phyloP scores from a whole-genome alignment of 495 filamentous ascomycete genomes.

The Aspergillus cavernicola region DNA sequence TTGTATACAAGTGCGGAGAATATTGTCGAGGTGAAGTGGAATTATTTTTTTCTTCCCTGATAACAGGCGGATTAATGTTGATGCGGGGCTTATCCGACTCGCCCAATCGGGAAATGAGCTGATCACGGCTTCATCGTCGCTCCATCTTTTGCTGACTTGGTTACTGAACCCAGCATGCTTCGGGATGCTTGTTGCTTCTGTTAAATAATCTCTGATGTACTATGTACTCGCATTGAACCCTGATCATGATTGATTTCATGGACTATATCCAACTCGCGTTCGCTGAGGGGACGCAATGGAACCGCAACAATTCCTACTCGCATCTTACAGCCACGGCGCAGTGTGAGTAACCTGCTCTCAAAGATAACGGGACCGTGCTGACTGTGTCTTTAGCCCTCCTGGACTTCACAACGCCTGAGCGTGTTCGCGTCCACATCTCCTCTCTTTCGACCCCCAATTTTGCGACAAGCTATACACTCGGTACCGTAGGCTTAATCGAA shows the following conservation, averaged over 20 bases:
- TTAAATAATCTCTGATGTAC: neutral
- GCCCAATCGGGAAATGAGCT: conserved; percentile 36
- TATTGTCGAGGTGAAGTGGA: conserved; percentile 13
- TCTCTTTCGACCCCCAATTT: conserved; percentile 89
- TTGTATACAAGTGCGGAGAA: conserved; percentile 16
- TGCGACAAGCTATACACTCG: conserved; percentile 84
- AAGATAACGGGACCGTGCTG: neutral
- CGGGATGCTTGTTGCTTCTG: neutral
- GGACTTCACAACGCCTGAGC: conserved; percentile 80
- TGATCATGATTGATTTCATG: conserved; percentile 93
- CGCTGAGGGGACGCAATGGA: conserved; percentile 81
- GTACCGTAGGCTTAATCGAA: conserved; percentile 80
- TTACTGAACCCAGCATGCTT: neutral
- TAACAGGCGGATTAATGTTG: conserved; percentile 40
- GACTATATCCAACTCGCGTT: conserved; percentile 94
- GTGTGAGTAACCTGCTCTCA: conserved; percentile 46
- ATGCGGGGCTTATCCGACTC: conserved; percentile 38
- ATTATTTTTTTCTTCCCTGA: conserved; percentile 37
- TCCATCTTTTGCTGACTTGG: neutral
- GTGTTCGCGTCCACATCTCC: conserved; percentile 70
- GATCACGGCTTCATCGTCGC: conserved; percentile 2
- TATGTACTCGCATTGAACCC: neutral
- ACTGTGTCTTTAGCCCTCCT: conserved; percentile 58
- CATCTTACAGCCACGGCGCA: conserved; percentile 81
- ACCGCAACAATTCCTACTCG: conserved; percentile 88